A percentile compares a stretch with the other conserved stretches of the same genome.
Evolutionary conservation across 345 rosid genomes (phyloP).

Genomic region (Odontarrhena argentea): DNA sequence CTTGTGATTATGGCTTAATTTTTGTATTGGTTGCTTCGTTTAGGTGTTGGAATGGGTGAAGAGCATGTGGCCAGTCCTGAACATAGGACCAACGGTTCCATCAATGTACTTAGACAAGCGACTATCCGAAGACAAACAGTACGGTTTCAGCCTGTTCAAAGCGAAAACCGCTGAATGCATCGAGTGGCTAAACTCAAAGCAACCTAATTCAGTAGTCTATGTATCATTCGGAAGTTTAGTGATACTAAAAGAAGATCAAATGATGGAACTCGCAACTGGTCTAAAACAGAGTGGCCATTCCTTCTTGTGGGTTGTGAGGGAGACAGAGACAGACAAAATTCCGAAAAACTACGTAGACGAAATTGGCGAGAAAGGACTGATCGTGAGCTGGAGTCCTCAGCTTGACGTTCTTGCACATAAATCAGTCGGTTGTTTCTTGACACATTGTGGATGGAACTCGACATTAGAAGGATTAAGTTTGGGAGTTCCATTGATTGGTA

Average conservation of each 20-base stretch:
- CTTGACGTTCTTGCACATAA: constrained; percentile 52
- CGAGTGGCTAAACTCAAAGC: constrained; percentile 55
- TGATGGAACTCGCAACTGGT: constrained; percentile 54
- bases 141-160: constrained; percentile 56
- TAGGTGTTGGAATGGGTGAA: constrained; percentile 50
- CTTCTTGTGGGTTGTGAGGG: constrained; percentile 69
- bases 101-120: constrained; percentile 54
- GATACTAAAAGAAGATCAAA: constrained; percentile 46
- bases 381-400: constrained; percentile 57
- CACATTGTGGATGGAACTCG: constrained; percentile 63
- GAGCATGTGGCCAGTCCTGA: constrained; percentile 44
- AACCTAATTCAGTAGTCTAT: constrained; percentile 51
- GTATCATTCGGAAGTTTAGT: constrained; percentile 66
- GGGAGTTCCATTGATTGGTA: constrained; percentile 48
- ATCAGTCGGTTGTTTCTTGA: constrained; percentile 53
- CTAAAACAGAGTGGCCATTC: constrained; percentile 38
- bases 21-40: background rate
- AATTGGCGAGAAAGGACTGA: constrained; percentile 44
- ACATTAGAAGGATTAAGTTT: constrained; percentile 35
- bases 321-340: constrained; percentile 48
- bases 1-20: background rate
- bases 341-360: constrained; percentile 43
- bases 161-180: constrained; percentile 42
- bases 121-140: constrained; percentile 46
- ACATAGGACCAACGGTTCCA: constrained; percentile 58